A percentile compares a stretch with the other conserved stretches of the same genome.
Conservation (phyloP, 768 basidiomycete genomes). For the Ramaria sp. region DNA sequence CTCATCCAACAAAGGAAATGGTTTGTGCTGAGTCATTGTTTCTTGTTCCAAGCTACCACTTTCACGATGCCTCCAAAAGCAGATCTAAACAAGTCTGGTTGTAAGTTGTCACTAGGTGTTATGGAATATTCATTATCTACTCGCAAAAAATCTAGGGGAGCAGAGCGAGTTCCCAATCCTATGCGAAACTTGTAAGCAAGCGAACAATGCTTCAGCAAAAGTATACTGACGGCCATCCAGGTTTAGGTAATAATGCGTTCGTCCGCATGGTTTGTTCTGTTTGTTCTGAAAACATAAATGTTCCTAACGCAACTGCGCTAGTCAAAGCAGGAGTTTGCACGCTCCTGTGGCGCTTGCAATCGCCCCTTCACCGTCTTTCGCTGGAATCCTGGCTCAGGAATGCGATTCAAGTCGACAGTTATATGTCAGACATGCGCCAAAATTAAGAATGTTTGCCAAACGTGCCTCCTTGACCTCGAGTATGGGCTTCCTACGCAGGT, state of each 20-base stretch:
- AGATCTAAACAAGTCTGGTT: conserved; percentile 92
- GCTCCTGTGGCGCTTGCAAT: conserved; percentile 95
- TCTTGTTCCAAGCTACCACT: background rate
- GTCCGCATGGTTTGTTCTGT: conserved; percentile 70
- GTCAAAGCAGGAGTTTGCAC: conserved; percentile 96
- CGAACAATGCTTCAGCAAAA: conserved; percentile 9
- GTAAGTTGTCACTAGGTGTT: background rate
- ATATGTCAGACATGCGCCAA: conserved; percentile 97
- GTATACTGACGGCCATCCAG: conserved; percentile 25
- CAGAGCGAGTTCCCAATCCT: conserved; percentile 90
- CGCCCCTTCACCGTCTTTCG: conserved; percentile 95
- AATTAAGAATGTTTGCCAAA: conserved; percentile 94
- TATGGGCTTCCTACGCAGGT: conserved; percentile 96
- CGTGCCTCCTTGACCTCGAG: conserved; percentile 92
- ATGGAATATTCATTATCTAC: background rate
- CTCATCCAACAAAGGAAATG: too few relatives aligned
- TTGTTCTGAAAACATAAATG: background rate
- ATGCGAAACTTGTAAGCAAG: conserved; percentile 77
- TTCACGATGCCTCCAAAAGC: conserved; percentile 59
- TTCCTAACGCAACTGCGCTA: conserved; percentile 19
- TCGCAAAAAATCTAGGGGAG: conserved; percentile 37
- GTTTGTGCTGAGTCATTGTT: background rate
- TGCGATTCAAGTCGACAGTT: conserved; percentile 93
- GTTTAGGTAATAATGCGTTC: conserved; percentile 85
- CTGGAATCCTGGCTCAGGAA: conserved; percentile 94